Conservation (phyloP, 2,329 filamentous ascomycete species). For the Colletotrichum eremochloae region DNA sequence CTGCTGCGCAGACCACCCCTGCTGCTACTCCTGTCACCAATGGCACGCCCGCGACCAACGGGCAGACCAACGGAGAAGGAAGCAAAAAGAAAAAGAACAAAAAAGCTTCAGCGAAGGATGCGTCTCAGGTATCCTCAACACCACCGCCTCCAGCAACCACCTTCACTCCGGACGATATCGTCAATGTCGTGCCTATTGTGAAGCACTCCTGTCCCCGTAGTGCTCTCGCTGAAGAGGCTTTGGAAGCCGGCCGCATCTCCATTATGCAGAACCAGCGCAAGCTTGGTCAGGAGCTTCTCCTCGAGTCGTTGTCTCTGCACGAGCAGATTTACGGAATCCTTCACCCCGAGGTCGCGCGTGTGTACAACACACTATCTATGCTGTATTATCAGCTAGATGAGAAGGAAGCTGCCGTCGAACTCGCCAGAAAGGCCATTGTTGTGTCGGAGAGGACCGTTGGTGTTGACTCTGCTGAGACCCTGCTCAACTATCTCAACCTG, state of each 20-base stretch:
- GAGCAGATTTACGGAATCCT: slow-evolving; percentile 99
- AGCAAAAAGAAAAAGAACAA: slow-evolving; percentile 75
- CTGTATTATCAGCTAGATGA: slow-evolving; percentile 98
- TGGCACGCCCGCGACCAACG: slow-evolving; percentile 54
- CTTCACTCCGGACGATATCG: slow-evolving; percentile 86
- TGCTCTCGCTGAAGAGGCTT: slow-evolving; percentile 90
- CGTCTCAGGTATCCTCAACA: slow-evolving; percentile 60
- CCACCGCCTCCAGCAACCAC: slow-evolving; percentile 50
- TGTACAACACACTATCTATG: slow-evolving; percentile 95
- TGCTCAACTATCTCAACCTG: slow-evolving; percentile 95
- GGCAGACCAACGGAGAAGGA: slow-evolving; percentile 58
- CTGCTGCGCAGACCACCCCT: slow-evolving; percentile 46
- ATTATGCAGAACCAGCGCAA: slow-evolving; percentile 95
- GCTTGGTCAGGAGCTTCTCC: slow-evolving; percentile 91
- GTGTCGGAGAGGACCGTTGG: slow-evolving; percentile 95
- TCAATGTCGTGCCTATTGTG: slow-evolving; percentile 93
- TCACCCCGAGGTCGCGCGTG: slow-evolving; percentile 93
- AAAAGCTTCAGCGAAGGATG: slow-evolving; percentile 62
- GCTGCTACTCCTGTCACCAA: slow-evolving; percentile 54
- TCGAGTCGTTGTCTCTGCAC: slow-evolving; percentile 96
- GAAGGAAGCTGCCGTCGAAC: slow-evolving; percentile 93
- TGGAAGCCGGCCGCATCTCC: slow-evolving; percentile 97
- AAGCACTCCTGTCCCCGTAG: slow-evolving; percentile 96
- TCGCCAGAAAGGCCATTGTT: slow-evolving; percentile 96
- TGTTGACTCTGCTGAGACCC: slow-evolving; percentile 92